phyloP scores from a whole-genome alignment of 306 rosid species.

The Malus fusca region DNA sequence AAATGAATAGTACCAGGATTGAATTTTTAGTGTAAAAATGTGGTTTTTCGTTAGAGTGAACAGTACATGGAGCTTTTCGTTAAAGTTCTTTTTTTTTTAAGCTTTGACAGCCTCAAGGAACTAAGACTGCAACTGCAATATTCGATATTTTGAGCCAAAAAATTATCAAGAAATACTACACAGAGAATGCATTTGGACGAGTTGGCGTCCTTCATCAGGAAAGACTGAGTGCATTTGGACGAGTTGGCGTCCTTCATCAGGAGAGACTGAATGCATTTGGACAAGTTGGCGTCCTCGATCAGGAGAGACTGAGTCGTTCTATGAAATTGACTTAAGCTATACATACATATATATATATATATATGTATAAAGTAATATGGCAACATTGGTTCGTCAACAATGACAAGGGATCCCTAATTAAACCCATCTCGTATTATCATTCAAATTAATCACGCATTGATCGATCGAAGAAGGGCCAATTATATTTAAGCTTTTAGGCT shows the following conservation, averaged over 20 bases:
- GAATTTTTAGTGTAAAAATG: too few relatives aligned
- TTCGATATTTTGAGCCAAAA: background rate
- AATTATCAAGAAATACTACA: background rate
- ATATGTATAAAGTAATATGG: too few relatives aligned
- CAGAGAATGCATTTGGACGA: constrained; percentile 4
- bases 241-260: background rate
- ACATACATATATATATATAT: too few relatives aligned
- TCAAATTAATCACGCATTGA: background rate
- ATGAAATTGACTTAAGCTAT: too few relatives aligned
- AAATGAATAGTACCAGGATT: too few relatives aligned
- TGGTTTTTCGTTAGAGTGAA: too few relatives aligned
- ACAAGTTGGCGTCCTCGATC: too few relatives aligned
- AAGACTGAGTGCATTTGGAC: background rate
- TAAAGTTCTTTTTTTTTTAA: background rate
- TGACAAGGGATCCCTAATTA: too few relatives aligned
- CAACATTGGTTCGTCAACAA: background rate
- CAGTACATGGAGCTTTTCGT: too few relatives aligned
- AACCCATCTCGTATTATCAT: background rate
- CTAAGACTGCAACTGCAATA: background rate
- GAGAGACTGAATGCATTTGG: background rate
- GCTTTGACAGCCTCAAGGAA: background rate
- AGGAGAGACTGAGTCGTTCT: too few relatives aligned
- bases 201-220: background rate
- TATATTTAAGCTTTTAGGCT: background rate
- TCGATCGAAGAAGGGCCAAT: background rate